Conservation (phyloP, 768 basidiomycete species). For the Hypsizygus marmoreus region DNA sequence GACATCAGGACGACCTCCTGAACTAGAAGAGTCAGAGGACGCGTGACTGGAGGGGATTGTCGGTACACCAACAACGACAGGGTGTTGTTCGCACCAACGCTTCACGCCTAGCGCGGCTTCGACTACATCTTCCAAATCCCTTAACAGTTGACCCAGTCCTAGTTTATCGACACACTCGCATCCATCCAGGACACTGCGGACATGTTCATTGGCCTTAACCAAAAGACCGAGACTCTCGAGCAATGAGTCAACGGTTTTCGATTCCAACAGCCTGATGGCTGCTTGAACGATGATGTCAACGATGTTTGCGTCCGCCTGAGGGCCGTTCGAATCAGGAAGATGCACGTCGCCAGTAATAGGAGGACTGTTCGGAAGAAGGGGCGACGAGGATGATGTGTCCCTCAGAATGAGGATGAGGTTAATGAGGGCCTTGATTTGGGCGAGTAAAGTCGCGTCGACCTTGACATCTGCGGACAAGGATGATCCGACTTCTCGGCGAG, state of each 20-base stretch:
- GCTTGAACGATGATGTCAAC: constrained; percentile 14
- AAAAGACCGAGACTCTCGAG: constrained; percentile 10
- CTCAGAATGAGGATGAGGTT: constrained; percentile 11
- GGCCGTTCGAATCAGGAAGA: background rate
- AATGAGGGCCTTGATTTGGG: constrained; percentile 8
- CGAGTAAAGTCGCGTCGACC: constrained; percentile 8
- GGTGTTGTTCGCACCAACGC: constrained; percentile 14
- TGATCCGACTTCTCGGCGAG: background rate
- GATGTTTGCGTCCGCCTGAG: constrained; percentile 11
- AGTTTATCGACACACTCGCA: constrained; percentile 13
- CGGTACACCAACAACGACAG: background rate
- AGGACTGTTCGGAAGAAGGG: constrained; percentile 2
- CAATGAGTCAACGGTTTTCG: constrained; percentile 7
- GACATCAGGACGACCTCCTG: constrained; percentile 1
- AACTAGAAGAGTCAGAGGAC: background rate
- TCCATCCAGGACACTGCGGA: constrained; percentile 7
- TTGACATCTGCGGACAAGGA: background rate
- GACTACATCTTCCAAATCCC: constrained; percentile 8
- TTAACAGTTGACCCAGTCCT: constrained; percentile 9
- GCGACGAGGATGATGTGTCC: constrained; percentile 2
- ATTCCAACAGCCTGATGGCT: constrained; percentile 12
- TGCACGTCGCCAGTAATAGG: background rate
- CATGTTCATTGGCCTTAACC: constrained; percentile 1
- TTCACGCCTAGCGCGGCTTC: constrained; percentile 7
- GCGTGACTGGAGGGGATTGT: background rate